These are phyloP conservation scores for Bacterosira constricta DNA, from an alignment of 108 stramenopile species.

Conservation along the genomic window DNA sequence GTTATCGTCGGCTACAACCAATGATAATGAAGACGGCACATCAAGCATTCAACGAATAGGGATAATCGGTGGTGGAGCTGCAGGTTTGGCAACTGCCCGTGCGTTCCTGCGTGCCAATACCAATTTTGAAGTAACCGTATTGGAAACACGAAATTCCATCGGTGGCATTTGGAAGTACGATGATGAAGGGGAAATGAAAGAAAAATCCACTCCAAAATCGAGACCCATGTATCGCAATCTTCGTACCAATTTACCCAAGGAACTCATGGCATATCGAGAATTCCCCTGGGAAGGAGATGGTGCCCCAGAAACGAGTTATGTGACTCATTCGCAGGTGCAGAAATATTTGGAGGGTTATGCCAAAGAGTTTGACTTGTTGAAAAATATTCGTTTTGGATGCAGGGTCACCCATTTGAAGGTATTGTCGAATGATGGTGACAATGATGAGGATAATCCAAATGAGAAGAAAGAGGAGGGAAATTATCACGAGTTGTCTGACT, in stretches of 20 bases:
- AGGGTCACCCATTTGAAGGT: constrained; percentile 65
- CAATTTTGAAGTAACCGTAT: constrained; percentile 42
- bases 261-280: constrained; percentile 87
- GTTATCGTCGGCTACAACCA: neutral
- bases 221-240: constrained; percentile 81
- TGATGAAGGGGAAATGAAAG: neutral
- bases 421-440: neutral
- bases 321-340: constrained; percentile 69
- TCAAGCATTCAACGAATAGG: constrained; percentile 44
- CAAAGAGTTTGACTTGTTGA: constrained; percentile 50
- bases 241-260: constrained; percentile 83
- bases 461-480: constrained; percentile 14
- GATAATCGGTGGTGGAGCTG: constrained; percentile 83
- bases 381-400: constrained; percentile 55
- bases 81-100: constrained; percentile 76
- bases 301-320: constrained; percentile 54
- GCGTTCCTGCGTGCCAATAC: constrained; percentile 51
- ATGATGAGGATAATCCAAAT: neutral
- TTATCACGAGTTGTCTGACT: constrained; percentile 1
- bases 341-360: constrained; percentile 70
- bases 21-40: neutral
- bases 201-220: neutral
- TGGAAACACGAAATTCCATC: constrained; percentile 56
- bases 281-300: constrained; percentile 58
- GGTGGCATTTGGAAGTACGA: constrained; percentile 80